A percentile compares a stretch with the other conserved stretches of the same genome.
These are phyloP conservation scores for Cyclanthera cordifolia DNA, from an alignment of 306 rosid genomes.

Conservation along the genomic window DNA sequence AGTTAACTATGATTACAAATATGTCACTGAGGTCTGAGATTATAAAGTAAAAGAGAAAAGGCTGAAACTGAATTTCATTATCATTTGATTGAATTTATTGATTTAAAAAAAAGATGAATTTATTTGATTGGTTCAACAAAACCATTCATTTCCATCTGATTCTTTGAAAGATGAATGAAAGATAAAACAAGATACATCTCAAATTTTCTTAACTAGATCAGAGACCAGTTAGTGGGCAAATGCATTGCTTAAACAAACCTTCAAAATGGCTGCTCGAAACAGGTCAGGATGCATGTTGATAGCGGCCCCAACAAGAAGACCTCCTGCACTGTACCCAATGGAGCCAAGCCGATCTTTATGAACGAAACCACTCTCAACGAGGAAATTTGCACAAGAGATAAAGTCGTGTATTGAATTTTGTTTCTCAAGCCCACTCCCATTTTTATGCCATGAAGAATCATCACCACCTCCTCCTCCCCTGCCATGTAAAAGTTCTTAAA, in stretches of 20 bases:
- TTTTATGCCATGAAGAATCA: slow-evolving; percentile 62
- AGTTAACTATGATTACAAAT: neutral
- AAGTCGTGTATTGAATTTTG: slow-evolving; percentile 63
- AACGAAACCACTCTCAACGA: slow-evolving; percentile 52
- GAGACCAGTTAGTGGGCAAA: neutral
- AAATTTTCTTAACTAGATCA: neutral
- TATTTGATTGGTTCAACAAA: neutral
- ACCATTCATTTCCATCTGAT: neutral
- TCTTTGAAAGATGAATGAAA: neutral
- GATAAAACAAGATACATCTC: neutral
- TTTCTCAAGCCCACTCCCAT: slow-evolving; percentile 56
- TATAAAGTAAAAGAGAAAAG: neutral
- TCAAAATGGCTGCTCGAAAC: slow-evolving; percentile 64
- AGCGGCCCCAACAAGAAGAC: slow-evolving; percentile 70
- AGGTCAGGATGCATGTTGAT: slow-evolving; percentile 64
- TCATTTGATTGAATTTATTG: no score
- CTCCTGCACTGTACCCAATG: slow-evolving; percentile 78
- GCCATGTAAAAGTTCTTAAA: slow-evolving; percentile 6
- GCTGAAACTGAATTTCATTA: no score
- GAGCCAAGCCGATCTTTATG: slow-evolving; percentile 53
- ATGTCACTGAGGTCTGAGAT: neutral
- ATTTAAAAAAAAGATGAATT: neutral
- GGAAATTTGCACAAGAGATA: slow-evolving; percentile 62
- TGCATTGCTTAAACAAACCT: slow-evolving; percentile 31
- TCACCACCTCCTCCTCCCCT: slow-evolving; percentile 69